Evolutionary conservation across 78 protist species (phyloP), one percentile per base, ranked within the genome.

Genomic region (Cavenderia fasciculata): DNA sequence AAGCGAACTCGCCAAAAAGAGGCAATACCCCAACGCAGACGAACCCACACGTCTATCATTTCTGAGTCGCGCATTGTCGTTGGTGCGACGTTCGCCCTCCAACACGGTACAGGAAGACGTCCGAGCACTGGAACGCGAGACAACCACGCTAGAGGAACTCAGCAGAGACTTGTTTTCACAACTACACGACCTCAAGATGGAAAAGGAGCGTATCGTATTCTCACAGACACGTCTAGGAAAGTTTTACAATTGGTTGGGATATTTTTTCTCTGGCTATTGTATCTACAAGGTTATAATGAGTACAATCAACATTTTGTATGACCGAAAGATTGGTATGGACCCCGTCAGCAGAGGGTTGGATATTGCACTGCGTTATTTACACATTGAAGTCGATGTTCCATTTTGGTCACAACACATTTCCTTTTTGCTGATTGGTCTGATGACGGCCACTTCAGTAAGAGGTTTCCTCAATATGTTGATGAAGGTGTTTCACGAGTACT

Each of bases 281-380:
- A 85, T 95, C 34, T 93, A 90, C 62, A 95, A 95, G 73, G 87
- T 95, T 19, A 21, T 93, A 16, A 95, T 95, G 97, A 91, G 95
- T 36, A 63, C 61, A 34, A 73, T 92, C 27, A 96, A 96, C 71
- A 94, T 96, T 59, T 74, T 96, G 23, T 94, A 77, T 33, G 92
- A 94, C 59, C 88, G 96, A 31, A 51, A 69, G 23, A 54, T 59
- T 23, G 78, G 87, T 34, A 65, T 76, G 72, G 97, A 96, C 57
- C 95, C 96, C 1, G 93, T 94, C 56, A 92, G 95, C 11, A 87
- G 94, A 12, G 86, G 84, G 11, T 46, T 93, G 16, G 91, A 74
- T 57, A 70, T 93, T 19, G 27, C 59, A 4, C 79, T 92, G 43
- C 38, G 77, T 18, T 91, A 52, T 33, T 62, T 96, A 31, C 85